Evolutionary conservation across 2,329 filamentous ascomycete genomes (phyloP).

Genomic region (Fusarium sublunatum): DNA sequence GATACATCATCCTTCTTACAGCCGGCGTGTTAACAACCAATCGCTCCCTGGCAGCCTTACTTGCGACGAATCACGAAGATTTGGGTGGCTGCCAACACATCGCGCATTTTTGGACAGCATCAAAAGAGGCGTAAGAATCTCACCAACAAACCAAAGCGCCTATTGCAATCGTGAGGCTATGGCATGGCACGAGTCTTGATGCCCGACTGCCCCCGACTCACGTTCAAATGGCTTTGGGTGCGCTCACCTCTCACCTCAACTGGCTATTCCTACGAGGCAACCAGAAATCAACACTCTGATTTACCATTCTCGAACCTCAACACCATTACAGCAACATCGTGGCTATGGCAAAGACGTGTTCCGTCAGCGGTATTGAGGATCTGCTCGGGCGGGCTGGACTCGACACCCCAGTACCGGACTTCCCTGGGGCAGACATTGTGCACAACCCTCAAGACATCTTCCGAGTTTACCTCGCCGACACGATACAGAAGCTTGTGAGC

Average conservation of each 20-base stretch:
- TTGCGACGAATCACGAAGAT: not conserved
- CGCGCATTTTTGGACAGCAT: constrained; percentile 10
- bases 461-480: constrained; percentile 42
- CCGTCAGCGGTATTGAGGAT: constrained; percentile 31
- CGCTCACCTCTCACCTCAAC: not conserved
- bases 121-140: not conserved
- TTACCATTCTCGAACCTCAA: not conserved
- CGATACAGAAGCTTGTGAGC: constrained; percentile 28
- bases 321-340: constrained; percentile 3
- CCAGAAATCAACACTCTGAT: not conserved
- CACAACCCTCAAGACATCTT: constrained; percentile 46
- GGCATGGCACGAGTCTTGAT: constrained; percentile 1
- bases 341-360: constrained; percentile 43
- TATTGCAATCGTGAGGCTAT: not conserved
- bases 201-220: not conserved
- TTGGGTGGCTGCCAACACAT: constrained; percentile 18
- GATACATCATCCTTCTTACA: not conserved
- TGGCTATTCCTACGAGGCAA: constrained; percentile 7
- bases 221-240: not conserved
- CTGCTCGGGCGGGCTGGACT: constrained; percentile 40
- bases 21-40: constrained; percentile 7
- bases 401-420: constrained; percentile 39
- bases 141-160: not conserved
- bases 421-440: constrained; percentile 37
- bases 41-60: constrained; percentile 8